These are phyloP conservation scores for Dendrocalamus latiflorus DNA, from an alignment of 202 grass and related monocot species.

Conservation along the genomic window DNA sequence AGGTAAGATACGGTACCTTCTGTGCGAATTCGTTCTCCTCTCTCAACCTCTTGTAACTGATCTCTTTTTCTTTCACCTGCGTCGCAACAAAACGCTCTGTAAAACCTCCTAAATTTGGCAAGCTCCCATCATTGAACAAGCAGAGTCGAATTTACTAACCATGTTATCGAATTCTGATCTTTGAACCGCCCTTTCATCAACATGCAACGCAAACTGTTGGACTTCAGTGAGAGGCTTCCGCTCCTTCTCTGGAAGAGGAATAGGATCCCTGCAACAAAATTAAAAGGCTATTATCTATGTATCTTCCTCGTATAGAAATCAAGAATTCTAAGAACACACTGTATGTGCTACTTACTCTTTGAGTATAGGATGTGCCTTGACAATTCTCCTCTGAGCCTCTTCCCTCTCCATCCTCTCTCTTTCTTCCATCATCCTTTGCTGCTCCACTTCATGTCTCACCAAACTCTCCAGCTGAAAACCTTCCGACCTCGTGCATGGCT, in stretches of 20 bases:
- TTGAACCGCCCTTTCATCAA: conserved; percentile 66
- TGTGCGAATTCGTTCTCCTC: conserved; percentile 81
- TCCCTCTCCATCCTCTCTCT: conserved; percentile 50
- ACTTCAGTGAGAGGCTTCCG: conserved; percentile 87
- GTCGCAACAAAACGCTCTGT: neutral
- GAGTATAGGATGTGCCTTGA: conserved; percentile 72
- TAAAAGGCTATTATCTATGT: neutral
- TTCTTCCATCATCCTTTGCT: conserved; percentile 61
- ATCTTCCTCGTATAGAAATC: neutral
- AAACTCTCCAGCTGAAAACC: conserved; percentile 86
- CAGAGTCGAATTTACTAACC: conserved; percentile 34
- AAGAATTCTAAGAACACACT: neutral
- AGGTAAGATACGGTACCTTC: conserved; percentile 41
- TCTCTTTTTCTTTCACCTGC: conserved; percentile 90
- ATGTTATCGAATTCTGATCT: conserved; percentile 90
- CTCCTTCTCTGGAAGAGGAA: conserved; percentile 74
- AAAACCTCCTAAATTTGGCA: no score
- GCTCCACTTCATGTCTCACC: conserved; percentile 76
- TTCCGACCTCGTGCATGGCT: conserved; percentile 83
- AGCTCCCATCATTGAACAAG: no score
- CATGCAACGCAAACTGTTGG: conserved; percentile 62
- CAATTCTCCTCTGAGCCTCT: conserved; percentile 58
- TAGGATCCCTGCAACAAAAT: conserved; percentile 60
- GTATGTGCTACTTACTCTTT: conserved; percentile 56
- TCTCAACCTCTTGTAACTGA: conserved; percentile 71